phyloP scores from a whole-genome alignment of 257 asterid species.

The Gardenia jasminoides region DNA sequence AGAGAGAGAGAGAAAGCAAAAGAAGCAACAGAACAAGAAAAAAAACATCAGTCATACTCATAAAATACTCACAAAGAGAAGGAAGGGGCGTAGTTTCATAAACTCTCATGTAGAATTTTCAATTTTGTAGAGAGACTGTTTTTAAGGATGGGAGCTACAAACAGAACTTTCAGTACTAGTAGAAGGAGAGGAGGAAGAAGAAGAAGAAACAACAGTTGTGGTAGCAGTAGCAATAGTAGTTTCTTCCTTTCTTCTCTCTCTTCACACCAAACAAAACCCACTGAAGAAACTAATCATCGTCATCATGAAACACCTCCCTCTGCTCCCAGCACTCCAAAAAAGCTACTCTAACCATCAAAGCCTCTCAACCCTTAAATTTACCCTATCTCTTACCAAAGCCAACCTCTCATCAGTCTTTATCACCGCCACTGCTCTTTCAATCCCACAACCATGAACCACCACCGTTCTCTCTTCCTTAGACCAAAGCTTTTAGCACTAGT shows the following conservation, averaged over 20 bases:
- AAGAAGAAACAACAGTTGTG: not conserved
- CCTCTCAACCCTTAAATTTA: slow-evolving; percentile 59
- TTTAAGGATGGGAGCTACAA: slow-evolving; percentile 13
- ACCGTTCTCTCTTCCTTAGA: slow-evolving; percentile 13
- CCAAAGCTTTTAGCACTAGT: slow-evolving; percentile 11
- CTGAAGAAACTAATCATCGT: slow-evolving; percentile 59
- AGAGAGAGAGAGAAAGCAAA: slow-evolving; percentile 12
- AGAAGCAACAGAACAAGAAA: not conserved
- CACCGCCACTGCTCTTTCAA: slow-evolving; percentile 13
- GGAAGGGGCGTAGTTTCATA: not conserved
- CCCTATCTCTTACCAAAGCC: slow-evolving; percentile 30
- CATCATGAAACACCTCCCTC: slow-evolving; percentile 57
- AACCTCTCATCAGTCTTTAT: slow-evolving; percentile 26
- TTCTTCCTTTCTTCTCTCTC: slow-evolving; percentile 30
- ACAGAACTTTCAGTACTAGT: slow-evolving; percentile 6
- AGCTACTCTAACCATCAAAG: slow-evolving; percentile 54
- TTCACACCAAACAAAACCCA: slow-evolving; percentile 56
- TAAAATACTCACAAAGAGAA: not conserved
- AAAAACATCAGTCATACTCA: not conserved
- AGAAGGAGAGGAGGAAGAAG: slow-evolving; percentile 9
- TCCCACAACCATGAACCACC: slow-evolving; percentile 46
- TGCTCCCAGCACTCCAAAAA: slow-evolving; percentile 67
- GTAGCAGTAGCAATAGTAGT: not conserved
- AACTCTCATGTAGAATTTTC: not conserved
- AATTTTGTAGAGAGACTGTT: not conserved